A percentile compares a stretch with the other conserved stretches of the same genome.
phyloP scores from a whole-genome alignment of 2,329 filamentous ascomycete genomes.

The Ceratocystis cubensis region DNA sequence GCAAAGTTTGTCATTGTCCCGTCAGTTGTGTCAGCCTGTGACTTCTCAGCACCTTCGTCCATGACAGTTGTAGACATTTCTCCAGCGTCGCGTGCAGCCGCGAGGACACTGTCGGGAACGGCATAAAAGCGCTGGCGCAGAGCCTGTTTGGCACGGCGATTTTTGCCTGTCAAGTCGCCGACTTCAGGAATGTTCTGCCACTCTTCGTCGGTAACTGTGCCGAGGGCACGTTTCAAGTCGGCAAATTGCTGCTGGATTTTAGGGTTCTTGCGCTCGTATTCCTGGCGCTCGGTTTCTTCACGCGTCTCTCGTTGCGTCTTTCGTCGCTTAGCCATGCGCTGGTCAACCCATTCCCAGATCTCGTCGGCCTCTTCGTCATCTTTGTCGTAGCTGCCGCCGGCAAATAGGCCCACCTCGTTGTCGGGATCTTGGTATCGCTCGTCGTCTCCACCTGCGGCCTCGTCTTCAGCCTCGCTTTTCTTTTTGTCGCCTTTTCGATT shows the following conservation, averaged over 20 bases:
- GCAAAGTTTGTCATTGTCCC: constrained; percentile 97
- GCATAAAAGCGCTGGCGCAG: constrained; percentile 81
- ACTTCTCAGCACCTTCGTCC: constrained; percentile 45
- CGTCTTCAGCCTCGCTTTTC: constrained; percentile 47
- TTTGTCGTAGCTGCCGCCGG: constrained; percentile 88
- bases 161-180: constrained; percentile 90
- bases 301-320: constrained; percentile 89
- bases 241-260: constrained; percentile 98
- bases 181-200: constrained; percentile 95
- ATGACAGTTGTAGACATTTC: constrained; percentile 82
- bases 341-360: constrained; percentile 91
- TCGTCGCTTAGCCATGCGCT: constrained; percentile 86
- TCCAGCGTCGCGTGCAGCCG: constrained; percentile 65
- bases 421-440: constrained; percentile 90
- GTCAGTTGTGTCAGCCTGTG: constrained; percentile 42
- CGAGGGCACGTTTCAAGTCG: constrained; percentile 81
- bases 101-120: constrained; percentile 89
- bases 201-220: constrained; percentile 82
- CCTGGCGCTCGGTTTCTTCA: constrained; percentile 79
- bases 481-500: constrained; percentile 61
- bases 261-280: constrained; percentile 93
- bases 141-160: constrained; percentile 72
- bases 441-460: constrained; percentile 41
- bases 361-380: constrained; percentile 96
- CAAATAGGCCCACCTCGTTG: constrained; percentile 91